Evolutionary conservation across 2,329 filamentous ascomycete species (phyloP), one percentile per base, ranked within the genome.

Genomic region (Talaromyces amestolkiae): DNA sequence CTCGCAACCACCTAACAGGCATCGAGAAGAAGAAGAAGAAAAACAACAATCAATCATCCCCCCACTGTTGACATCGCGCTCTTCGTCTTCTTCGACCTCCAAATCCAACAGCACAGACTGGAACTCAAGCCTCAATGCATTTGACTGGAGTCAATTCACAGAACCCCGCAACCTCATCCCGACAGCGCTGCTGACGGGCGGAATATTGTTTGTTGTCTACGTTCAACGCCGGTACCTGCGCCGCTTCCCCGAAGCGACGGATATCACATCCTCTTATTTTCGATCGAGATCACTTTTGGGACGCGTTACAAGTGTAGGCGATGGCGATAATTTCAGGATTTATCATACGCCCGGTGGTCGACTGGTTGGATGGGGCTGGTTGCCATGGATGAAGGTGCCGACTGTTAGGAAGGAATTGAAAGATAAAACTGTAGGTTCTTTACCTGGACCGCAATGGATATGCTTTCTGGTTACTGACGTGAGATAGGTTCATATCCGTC

Each of bases 311-410:
- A 93, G 91, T 71, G 95, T 99, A 27, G 95, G 96, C 49, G 95
- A 99, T 83, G 96, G 93, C 3, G 95, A 99, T 78, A 94, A 94
- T 75, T 97, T 99, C 77, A 90, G 95, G 71, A 77, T 99, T 58
- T 99, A 90, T 76, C 95, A 99, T 77, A 98, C 93, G 0, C 95
- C 95, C 0, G 94, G 94, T n/a, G 95, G 95, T 11, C 85, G 88
- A 69, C 78, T 93, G 61, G 85, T 90, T 11, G 95, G 95, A 62
- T 99, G 95, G 95, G 93, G 91, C n/a, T 96, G 92, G 92, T 74
- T 95, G 69, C 89, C 86, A 6, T 83, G 86, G 76, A 83, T 92
- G 72, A 88, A 80, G 66, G 84, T 97, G 7, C 93, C 93, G 1
- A 83, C 80, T 13, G 86, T 84, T 65, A 89, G 85, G 74, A 86